These are phyloP conservation scores for Phytophthora pistaciae DNA, from an alignment of 352 stramenopile genomes.

Conservation along the genomic window DNA sequence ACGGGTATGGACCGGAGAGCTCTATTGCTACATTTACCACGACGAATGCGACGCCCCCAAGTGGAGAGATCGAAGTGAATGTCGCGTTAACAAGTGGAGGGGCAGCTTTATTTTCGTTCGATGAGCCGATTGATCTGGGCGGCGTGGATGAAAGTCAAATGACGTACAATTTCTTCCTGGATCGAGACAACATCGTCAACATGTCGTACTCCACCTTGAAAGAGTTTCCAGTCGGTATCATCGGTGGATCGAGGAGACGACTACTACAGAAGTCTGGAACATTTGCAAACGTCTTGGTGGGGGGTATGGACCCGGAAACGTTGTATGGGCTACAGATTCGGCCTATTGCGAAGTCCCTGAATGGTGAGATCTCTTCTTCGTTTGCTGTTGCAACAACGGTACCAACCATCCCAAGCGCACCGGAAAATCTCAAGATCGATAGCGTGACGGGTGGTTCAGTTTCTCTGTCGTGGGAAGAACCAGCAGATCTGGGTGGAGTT, in stretches of 20 bases:
- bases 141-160: conserved; percentile 45
- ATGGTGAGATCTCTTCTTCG: conserved; percentile 29
- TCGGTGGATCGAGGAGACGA: conserved; percentile 17
- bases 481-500: conserved; percentile 55
- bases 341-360: conserved; percentile 19
- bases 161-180: conserved; percentile 58
- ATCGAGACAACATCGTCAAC: conserved; percentile 44
- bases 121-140: conserved; percentile 64
- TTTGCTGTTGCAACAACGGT: conserved; percentile 39
- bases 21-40: conserved; percentile 46
- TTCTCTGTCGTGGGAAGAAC: conserved; percentile 44
- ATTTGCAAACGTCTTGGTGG: conserved; percentile 40
- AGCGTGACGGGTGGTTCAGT: conserved; percentile 49
- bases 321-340: conserved; percentile 65
- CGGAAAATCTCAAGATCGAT: conserved; percentile 23
- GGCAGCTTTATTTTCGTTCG: conserved; percentile 56
- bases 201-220: conserved; percentile 46
- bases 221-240: background rate
- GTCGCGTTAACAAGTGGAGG: conserved; percentile 49
- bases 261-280: conserved; percentile 4
- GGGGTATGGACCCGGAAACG: conserved; percentile 54
- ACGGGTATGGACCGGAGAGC: conserved; percentile 45
- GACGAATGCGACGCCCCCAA: conserved; percentile 34
- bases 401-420: conserved; percentile 43
- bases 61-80: conserved; percentile 40